Percentiles rank a stretch among this genome's conserved stretches.
These are phyloP conservation scores for Ophiognomonia clavigignenti-juglandacearum DNA, from an alignment of 2,329 filamentous ascomycete species.

Conservation along the genomic window DNA sequence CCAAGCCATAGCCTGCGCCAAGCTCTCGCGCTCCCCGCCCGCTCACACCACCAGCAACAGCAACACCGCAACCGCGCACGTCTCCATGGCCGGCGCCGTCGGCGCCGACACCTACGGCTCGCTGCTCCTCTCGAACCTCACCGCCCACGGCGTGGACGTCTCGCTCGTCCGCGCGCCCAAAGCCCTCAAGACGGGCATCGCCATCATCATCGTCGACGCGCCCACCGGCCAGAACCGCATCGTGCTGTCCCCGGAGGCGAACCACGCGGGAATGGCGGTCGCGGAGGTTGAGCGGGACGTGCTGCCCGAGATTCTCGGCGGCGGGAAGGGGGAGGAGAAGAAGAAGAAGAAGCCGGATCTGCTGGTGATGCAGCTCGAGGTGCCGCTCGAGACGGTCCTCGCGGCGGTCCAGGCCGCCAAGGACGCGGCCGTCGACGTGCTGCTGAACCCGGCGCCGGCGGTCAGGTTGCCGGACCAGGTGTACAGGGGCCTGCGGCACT, in stretches of 20 bases:
- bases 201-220: conserved; percentile 72
- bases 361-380: conserved; percentile 75
- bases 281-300: not conserved
- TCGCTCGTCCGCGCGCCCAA: conserved; percentile 40
- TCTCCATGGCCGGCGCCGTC: conserved; percentile 72
- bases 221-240: conserved; percentile 72
- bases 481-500: conserved; percentile 65
- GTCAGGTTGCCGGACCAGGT: conserved; percentile 60
- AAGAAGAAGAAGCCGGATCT: conserved; percentile 45
- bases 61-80: conserved; percentile 48
- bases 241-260: conserved; percentile 67
- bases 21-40: conserved; percentile 58
- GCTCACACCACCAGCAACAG: conserved; percentile 33
- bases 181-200: conserved; percentile 59
- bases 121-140: conserved; percentile 53
- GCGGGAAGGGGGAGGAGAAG: not conserved
- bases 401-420: conserved; percentile 51
- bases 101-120: conserved; percentile 63
- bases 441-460: conserved; percentile 84
- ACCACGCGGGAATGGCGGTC: conserved; percentile 34
- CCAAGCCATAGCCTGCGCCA: conserved; percentile 84
- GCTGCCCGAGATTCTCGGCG: conserved; percentile 19
- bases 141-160: conserved; percentile 58
- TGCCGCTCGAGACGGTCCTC: conserved; percentile 61
- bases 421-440: conserved; percentile 49